Conservation (phyloP, 768 basidiomycete species). For the Collybiopsis luxurians region DNA sequence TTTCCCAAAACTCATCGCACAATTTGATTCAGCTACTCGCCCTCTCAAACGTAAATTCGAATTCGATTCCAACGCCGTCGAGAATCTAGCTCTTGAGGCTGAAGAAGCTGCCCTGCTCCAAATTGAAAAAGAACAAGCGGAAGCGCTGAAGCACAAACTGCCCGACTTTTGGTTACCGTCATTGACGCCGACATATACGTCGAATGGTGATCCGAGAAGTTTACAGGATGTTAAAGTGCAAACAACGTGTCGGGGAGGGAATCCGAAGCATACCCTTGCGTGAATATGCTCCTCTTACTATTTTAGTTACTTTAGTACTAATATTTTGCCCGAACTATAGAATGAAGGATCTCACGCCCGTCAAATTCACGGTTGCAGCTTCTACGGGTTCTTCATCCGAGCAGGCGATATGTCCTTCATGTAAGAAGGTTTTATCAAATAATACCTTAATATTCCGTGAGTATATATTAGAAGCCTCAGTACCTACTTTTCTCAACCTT, state of each 20-base stretch:
- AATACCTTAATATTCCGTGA: constrained; percentile 66
- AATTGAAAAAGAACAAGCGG: constrained; percentile 85
- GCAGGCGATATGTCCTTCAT: constrained; percentile 82
- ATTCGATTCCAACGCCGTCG: constrained; percentile 72
- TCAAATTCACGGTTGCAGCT: constrained; percentile 68
- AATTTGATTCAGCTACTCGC: background rate
- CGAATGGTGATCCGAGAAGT: constrained; percentile 59
- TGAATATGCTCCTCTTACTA: constrained; percentile 35
- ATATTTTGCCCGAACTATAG: constrained; percentile 38
- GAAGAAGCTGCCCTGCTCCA: constrained; percentile 83
- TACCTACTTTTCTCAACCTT: too few species aligned
- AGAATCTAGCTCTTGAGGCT: constrained; percentile 71
- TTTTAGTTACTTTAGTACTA: constrained; percentile 2
- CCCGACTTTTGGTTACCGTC: constrained; percentile 98
- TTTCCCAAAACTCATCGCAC: background rate
- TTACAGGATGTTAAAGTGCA: constrained; percentile 82
- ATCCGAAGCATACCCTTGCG: constrained; percentile 75
- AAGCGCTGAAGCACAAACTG: constrained; percentile 81
- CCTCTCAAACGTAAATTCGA: constrained; percentile 78
- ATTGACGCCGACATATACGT: constrained; percentile 77
- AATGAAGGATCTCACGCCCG: constrained; percentile 77
- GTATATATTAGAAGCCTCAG: too few species aligned
- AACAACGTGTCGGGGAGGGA: constrained; percentile 84
- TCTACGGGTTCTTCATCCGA: constrained; percentile 32
- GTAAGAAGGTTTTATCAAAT: constrained; percentile 83